phyloP scores from a whole-genome alignment of 2,329 filamentous ascomycete genomes.

The Epichloe amarillans region DNA sequence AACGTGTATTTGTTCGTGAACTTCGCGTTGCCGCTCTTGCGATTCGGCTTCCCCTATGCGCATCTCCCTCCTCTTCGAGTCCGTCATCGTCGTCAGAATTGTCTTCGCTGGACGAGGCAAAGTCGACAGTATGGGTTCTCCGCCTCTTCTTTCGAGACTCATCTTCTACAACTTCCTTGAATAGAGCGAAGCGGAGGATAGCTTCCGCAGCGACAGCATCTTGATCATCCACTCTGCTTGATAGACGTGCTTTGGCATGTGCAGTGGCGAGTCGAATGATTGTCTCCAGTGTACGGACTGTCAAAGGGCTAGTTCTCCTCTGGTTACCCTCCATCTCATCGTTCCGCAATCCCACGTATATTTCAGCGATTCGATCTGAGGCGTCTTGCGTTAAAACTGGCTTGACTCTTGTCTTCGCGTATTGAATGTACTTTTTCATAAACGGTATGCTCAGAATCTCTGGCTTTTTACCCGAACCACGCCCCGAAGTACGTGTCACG shows the following conservation, averaged over 20 bases:
- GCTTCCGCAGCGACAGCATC: conserved; percentile 80
- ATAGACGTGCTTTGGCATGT: conserved; percentile 84
- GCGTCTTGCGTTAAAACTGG: conserved; percentile 83
- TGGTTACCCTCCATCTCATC: conserved; percentile 93
- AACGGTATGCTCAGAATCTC: conserved; percentile 94
- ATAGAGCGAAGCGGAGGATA: conserved; percentile 86
- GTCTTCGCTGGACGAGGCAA: conserved; percentile 45
- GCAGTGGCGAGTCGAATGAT: conserved; percentile 96
- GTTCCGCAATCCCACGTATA: conserved; percentile 86
- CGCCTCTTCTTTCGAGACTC: conserved; percentile 75
- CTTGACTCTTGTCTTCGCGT: conserved; percentile 84
- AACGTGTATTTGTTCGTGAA: neutral
- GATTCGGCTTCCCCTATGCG: conserved; percentile 32
- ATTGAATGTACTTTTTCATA: conserved; percentile 99
- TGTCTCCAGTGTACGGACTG: conserved; percentile 91
- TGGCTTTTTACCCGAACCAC: conserved; percentile 60
- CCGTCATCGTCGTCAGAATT: conserved; percentile 45
- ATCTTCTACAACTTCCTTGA: conserved; percentile 81
- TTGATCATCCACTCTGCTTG: conserved; percentile 74
- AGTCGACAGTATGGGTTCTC: conserved; percentile 47
- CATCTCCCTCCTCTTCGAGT: conserved; percentile 42
- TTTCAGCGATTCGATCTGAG: conserved; percentile 78
- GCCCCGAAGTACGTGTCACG: conserved; percentile 61
- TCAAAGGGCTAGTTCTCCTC: conserved; percentile 86
- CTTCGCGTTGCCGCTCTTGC: conserved; percentile 14